phyloP scores from a whole-genome alignment of 2,329 filamentous ascomycete species.

The Colletotrichum horii region DNA sequence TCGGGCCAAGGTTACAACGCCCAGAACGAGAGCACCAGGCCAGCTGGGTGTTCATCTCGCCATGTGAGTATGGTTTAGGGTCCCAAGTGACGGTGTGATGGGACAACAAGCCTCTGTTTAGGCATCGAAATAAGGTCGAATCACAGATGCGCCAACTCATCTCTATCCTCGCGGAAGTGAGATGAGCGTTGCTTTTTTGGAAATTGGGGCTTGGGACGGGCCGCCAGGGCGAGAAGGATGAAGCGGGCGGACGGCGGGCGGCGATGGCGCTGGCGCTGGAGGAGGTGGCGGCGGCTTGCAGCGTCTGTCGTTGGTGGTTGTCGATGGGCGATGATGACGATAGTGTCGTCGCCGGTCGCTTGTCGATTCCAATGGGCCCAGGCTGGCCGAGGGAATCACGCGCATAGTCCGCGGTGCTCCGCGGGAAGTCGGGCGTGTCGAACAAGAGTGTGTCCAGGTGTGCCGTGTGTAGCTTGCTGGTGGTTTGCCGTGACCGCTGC shows the following conservation, averaged over 20 bases:
- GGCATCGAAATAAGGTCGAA: slow-evolving; percentile 16
- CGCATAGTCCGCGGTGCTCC: background rate
- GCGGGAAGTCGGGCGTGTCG: background rate
- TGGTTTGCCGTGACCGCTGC: background rate
- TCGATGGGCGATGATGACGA: background rate
- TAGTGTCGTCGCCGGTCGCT: background rate
- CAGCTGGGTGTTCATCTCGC: background rate
- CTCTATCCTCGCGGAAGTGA: background rate
- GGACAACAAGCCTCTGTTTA: background rate
- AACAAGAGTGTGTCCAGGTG: background rate
- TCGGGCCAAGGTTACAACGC: background rate
- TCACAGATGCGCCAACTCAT: background rate
- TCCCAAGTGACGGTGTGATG: background rate
- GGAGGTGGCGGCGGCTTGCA: background rate
- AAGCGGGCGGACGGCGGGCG: background rate
- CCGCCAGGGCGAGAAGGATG: background rate
- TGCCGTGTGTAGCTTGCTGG: background rate
- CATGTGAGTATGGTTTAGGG: background rate
- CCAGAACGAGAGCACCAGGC: background rate
- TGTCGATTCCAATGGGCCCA: background rate
- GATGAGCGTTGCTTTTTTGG: background rate
- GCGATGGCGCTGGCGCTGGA: background rate
- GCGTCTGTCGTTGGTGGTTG: background rate
- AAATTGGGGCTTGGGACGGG: background rate
- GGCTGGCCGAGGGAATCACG: background rate